Evolutionary conservation across 2,329 filamentous ascomycete genomes (phyloP).

Genomic region (Trichoderma guizhouense): DNA sequence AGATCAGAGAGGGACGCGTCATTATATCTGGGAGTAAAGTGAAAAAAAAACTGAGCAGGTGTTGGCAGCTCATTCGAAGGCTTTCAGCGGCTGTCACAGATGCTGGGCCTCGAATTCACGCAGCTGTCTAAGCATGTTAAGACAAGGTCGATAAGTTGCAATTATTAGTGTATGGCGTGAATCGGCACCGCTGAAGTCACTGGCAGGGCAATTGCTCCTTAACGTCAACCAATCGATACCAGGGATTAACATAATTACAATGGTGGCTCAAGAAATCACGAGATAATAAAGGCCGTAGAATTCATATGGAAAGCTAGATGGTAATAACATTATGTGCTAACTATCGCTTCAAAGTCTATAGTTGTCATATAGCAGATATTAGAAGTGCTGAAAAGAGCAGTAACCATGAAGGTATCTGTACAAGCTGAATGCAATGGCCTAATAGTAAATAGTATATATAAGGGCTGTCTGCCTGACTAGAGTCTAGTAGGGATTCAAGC

Average conservation of each 20-base stretch:
- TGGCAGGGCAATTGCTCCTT: not conserved
- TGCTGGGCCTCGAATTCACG: not conserved
- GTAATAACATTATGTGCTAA: too few species aligned
- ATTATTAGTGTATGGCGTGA: not conserved
- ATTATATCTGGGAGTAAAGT: not conserved
- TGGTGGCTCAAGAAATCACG: too few species aligned
- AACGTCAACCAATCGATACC: fast-evolving
- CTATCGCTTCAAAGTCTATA: too few species aligned
- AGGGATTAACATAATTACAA: not conserved
- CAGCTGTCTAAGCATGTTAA: not conserved
- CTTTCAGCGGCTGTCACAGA: not conserved
- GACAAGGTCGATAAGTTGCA: not conserved
- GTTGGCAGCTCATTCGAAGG: not conserved
- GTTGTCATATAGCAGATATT: too few species aligned
- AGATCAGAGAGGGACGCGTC: not conserved
- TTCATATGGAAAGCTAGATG: too few species aligned
- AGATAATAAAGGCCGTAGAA: too few species aligned
- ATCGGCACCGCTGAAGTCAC: fast-evolving
- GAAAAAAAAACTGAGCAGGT: not conserved
- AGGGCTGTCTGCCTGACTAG: too few species aligned
- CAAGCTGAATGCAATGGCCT: too few species aligned
- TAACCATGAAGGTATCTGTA: too few species aligned
- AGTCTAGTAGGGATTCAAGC: too few species aligned
- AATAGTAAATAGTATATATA: too few species aligned
- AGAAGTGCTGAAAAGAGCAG: too few species aligned